Percentiles rank a stretch among this genome's conserved stretches.
Evolutionary conservation across 768 basidiomycete genomes (phyloP).

Genomic region (Coprinopsis marcescibilis): DNA sequence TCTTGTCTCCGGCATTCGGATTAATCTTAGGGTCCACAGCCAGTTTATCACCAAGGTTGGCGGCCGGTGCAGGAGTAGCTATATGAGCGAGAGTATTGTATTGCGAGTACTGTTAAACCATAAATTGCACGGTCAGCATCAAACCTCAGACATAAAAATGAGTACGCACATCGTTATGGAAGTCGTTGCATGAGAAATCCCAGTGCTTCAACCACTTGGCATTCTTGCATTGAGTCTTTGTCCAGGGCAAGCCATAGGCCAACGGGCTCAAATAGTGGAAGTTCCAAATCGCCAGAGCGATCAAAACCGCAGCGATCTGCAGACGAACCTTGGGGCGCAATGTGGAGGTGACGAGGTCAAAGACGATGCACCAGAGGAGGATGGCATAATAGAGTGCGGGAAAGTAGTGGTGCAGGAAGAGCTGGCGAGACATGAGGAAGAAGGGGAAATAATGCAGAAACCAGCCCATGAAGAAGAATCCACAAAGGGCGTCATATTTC

Average conservation of each 20-base stretch:
- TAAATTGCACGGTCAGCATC: conserved; percentile 2
- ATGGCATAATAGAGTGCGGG: conserved; percentile 95
- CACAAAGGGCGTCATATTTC: conserved; percentile 87
- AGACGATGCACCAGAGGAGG: conserved; percentile 67
- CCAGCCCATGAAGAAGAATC: conserved; percentile 93
- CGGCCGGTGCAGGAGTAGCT: not conserved
- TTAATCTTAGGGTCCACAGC: not conserved
- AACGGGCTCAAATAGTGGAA: conserved; percentile 78
- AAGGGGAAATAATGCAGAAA: conserved; percentile 92
- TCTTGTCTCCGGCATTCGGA: conserved; percentile 12
- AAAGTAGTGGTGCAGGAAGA: conserved; percentile 98
- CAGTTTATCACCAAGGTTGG: conserved; percentile 9
- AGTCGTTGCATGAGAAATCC: conserved; percentile 91
- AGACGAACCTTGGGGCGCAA: conserved; percentile 72
- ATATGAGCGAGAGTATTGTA: conserved; percentile 33
- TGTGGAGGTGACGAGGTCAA: conserved; percentile 80
- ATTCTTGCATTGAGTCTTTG: conserved; percentile 64
- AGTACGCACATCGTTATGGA: conserved; percentile 54
- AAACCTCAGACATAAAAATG: not conserved
- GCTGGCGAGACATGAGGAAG: conserved; percentile 94
- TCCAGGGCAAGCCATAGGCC: conserved; percentile 84
- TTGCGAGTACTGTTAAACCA: conserved; percentile 37
- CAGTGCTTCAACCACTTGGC: conserved; percentile 89
- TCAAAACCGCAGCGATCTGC: conserved; percentile 72
- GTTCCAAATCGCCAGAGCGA: conserved; percentile 71